A percentile compares a stretch with the other conserved stretches of the same genome.
These are phyloP conservation scores for Euphorbia celastroides DNA, from an alignment of 441 rosid genomes.

Conservation along the genomic window DNA sequence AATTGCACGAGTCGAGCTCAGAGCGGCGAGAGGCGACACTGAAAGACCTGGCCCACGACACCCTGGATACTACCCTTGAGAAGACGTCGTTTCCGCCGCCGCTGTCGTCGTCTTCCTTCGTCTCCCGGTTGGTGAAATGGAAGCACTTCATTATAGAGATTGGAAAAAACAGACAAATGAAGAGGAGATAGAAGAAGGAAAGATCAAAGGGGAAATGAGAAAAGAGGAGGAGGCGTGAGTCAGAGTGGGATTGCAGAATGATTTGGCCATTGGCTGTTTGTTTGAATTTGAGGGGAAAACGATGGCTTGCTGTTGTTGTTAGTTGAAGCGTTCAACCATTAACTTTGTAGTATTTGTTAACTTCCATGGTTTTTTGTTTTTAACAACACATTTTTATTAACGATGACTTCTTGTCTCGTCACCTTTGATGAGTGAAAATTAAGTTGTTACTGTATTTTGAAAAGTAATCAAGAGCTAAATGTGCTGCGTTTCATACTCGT, in stretches of 20 bases:
- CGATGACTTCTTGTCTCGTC: no score
- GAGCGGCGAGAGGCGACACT: conserved; percentile 85
- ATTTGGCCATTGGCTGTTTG: background rate
- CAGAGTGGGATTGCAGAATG: conserved; percentile 2
- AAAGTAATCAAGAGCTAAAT: no score
- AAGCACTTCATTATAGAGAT: conserved; percentile 69
- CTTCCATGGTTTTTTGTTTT: background rate
- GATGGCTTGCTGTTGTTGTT: background rate
- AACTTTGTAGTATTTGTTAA: no score
- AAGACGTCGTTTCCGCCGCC: conserved; percentile 31
- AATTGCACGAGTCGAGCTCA: conserved; percentile 58
- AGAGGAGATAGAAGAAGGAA: background rate
- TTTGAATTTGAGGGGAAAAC: background rate
- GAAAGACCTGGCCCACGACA: conserved; percentile 84
- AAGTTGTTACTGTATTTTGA: no score
- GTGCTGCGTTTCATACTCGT: no score
- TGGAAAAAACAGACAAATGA: background rate
- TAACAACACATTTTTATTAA: background rate
- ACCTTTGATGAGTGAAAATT: no score
- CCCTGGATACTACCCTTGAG: conserved; percentile 48
- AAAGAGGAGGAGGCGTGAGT: background rate
- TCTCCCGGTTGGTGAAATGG: conserved; percentile 76
- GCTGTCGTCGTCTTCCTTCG: conserved; percentile 33
- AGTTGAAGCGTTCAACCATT: background rate
- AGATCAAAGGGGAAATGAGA: background rate